A percentile compares a stretch with the other conserved stretches of the same genome.
Conservation (phyloP, 495 filamentous ascomycete genomes). For the Penicillium paradoxum region DNA sequence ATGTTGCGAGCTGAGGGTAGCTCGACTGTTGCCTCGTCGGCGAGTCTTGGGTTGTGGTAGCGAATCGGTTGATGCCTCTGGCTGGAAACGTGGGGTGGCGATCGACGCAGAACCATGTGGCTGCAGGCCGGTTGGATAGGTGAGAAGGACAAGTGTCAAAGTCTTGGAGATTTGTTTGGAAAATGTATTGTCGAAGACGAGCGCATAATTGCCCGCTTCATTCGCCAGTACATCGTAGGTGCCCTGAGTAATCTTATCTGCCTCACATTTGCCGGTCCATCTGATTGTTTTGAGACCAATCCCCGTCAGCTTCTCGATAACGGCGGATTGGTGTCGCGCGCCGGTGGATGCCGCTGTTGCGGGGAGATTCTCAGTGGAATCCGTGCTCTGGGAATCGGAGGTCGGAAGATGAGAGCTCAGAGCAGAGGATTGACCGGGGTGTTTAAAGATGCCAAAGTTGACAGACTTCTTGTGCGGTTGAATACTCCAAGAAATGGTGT, state of each 20-base stretch:
- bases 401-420: conserved; percentile 41
- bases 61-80: conserved; percentile 28
- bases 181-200: conserved; percentile 98
- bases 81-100: conserved; percentile 44
- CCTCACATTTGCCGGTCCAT: conserved; percentile 93
- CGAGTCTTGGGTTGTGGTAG: conserved; percentile 27
- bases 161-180: conserved; percentile 94
- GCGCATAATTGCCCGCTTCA: conserved; percentile 87
- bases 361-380: conserved; percentile 39
- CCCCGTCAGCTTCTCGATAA: conserved; percentile 73
- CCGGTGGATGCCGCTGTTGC: conserved; percentile 22
- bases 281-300: conserved; percentile 82
- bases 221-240: conserved; percentile 70
- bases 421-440: conserved; percentile 65
- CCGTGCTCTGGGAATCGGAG: conserved; percentile 40
- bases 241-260: conserved; percentile 90
- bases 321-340: conserved; percentile 49
- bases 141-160: conserved; percentile 88
- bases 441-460: conserved; percentile 97
- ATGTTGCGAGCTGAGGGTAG: conserved; percentile 25
- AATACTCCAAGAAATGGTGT: conserved; percentile 96
- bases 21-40: conserved; percentile 32
- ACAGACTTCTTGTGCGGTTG: conserved; percentile 97
- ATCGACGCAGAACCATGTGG: conserved; percentile 50
- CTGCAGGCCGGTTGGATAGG: conserved; percentile 78